Percentiles rank a stretch among this genome's conserved stretches.
These are phyloP conservation scores for Ogataea degrootiae DNA, from an alignment of 805 yeast species.

Conservation along the genomic window DNA sequence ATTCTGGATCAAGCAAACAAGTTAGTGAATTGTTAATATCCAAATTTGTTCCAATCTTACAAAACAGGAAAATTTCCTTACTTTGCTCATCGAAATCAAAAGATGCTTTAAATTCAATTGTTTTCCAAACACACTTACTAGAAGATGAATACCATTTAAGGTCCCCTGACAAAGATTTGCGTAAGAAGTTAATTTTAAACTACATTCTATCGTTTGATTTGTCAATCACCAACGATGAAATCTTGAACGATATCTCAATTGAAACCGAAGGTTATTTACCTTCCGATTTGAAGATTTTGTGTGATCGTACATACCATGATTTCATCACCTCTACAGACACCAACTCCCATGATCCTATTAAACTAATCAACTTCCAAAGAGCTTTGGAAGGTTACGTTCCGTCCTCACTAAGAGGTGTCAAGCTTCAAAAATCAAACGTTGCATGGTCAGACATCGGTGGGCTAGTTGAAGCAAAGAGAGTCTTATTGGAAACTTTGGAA, in stretches of 20 bases:
- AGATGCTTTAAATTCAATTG: slow-evolving; percentile 54
- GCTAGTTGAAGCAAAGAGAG: slow-evolving; percentile 63
- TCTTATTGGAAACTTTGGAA: slow-evolving; percentile 82
- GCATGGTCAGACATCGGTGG: slow-evolving; percentile 93
- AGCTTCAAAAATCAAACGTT: slow-evolving; percentile 68
- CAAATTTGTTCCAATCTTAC: slow-evolving; percentile 38
- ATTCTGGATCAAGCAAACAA: slow-evolving; percentile 58
- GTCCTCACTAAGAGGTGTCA: slow-evolving; percentile 79
- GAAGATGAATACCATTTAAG: slow-evolving; percentile 56
- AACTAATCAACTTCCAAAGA: slow-evolving; percentile 39
- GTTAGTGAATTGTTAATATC: slow-evolving; percentile 54
- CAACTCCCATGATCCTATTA: slow-evolving; percentile 1
- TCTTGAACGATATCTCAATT: slow-evolving; percentile 47
- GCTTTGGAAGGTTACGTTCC: slow-evolving; percentile 74
- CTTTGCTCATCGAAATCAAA: slow-evolving; percentile 61
- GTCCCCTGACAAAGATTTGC: slow-evolving; percentile 60
- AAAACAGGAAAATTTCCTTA: slow-evolving; percentile 48
- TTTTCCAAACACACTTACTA: slow-evolving; percentile 66
- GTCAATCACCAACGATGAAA: slow-evolving; percentile 35
- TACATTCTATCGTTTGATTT: slow-evolving; percentile 23
- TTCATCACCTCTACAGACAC: slow-evolving; percentile 14
- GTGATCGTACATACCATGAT: slow-evolving; percentile 66
- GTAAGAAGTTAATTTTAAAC: slow-evolving; percentile 35
- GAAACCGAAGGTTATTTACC: slow-evolving; percentile 92
- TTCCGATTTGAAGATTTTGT: slow-evolving; percentile 65